These are phyloP conservation scores for Ceratocystis destructans DNA, from an alignment of 2,329 filamentous ascomycete species.

Conservation along the genomic window DNA sequence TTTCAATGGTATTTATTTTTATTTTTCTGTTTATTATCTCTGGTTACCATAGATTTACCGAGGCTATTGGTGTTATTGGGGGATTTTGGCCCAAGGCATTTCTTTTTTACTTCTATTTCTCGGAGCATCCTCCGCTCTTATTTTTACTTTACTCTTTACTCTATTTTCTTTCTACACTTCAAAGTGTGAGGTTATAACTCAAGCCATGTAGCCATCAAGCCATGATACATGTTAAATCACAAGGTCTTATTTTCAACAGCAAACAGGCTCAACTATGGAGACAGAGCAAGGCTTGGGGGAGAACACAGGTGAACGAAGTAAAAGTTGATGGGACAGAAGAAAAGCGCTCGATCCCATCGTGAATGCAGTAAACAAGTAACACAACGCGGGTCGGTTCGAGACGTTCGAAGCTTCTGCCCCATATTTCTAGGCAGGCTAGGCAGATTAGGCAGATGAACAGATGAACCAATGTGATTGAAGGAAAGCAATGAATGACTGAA, in stretches of 20 bases:
- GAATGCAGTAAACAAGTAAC: too few species aligned
- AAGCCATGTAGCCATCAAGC: not conserved
- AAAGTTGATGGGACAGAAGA: not conserved
- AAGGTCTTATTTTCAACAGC: not conserved
- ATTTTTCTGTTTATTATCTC: constrained; percentile 10
- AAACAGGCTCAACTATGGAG: not conserved
- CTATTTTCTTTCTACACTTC: constrained; percentile 1
- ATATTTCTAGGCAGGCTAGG: too few species aligned
- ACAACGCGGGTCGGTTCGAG: too few species aligned
- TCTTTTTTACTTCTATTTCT: not conserved
- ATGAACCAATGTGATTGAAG: too few species aligned
- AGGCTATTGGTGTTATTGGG: constrained; percentile 9
- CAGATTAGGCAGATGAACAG: too few species aligned
- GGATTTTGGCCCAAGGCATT: not conserved
- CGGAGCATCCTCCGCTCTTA: not conserved
- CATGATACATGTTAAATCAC: constrained; percentile 6
- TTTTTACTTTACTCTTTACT: constrained; percentile 6
- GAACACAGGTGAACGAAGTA: not conserved
- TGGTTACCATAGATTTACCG: constrained; percentile 4
- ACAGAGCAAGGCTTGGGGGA: too few species aligned
- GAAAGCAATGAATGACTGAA: too few species aligned
- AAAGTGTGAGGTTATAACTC: not conserved
- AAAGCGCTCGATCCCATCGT: too few species aligned
- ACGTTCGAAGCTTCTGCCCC: too few species aligned
- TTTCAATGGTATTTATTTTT: not conserved